These are phyloP conservation scores for Hypoxylon sp. DNA, from an alignment of 2,329 filamentous ascomycete species.

Conservation along the genomic window DNA sequence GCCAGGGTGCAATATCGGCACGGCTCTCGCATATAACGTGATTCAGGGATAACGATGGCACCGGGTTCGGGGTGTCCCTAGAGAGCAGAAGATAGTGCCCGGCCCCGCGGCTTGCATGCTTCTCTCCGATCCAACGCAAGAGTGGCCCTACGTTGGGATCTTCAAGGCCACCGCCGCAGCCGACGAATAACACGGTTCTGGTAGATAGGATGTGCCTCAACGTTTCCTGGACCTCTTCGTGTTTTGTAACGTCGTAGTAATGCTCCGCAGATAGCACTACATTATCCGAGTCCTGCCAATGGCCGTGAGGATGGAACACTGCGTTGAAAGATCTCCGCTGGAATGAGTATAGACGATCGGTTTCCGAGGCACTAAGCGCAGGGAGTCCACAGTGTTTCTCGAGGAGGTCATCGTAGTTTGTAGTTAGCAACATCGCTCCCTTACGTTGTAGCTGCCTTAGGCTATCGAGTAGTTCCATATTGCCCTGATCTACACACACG, in stretches of 20 bases:
- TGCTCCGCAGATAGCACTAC: slow-evolving; percentile 33
- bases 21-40: slow-evolving; percentile 16
- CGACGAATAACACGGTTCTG: slow-evolving; percentile 38
- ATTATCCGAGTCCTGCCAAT: slow-evolving; percentile 30
- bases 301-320: slow-evolving; percentile 39
- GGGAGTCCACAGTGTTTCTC: slow-evolving; percentile 31
- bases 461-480: slow-evolving; percentile 19
- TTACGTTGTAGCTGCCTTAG: slow-evolving; percentile 28
- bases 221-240: slow-evolving; percentile 19
- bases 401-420: slow-evolving; percentile 38
- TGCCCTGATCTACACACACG: too few relatives aligned
- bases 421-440: slow-evolving; percentile 36
- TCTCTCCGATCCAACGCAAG: slow-evolving; percentile 33
- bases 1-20: slow-evolving; percentile 23
- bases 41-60: slow-evolving; percentile 27
- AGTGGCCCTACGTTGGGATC: slow-evolving; percentile 37
- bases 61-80: slow-evolving; percentile 13
- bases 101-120: slow-evolving; percentile 5
- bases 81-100: slow-evolving; percentile 32
- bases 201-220: slow-evolving; percentile 28
- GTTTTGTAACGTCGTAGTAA: slow-evolving; percentile 20
- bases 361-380: slow-evolving; percentile 29
- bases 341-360: slow-evolving; percentile 18
- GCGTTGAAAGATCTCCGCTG: slow-evolving; percentile 25
- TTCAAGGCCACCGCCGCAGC: slow-evolving; percentile 30